Evolutionary conservation across 2,329 filamentous ascomycete species (phyloP), one percentile per base, ranked within the genome.

Genomic region (Penicillium hesseltinei): DNA sequence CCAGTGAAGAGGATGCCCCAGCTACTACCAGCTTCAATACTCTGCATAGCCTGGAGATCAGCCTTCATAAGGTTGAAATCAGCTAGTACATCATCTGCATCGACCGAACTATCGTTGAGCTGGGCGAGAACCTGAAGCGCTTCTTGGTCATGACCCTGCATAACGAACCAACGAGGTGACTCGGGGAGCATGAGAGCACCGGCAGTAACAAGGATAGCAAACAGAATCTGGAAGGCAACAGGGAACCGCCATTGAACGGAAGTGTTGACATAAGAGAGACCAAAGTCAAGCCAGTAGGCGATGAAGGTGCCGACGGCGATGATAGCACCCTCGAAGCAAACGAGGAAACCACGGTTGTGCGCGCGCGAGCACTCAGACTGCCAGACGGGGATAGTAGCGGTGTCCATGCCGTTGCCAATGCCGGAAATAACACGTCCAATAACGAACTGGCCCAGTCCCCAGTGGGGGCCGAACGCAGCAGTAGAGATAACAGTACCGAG

Each of bases 101-200:
- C 84, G 36, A 57, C 43, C 29, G 50, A 40, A 21, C 45, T 60
- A 36, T 80, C 57, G 27, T 76, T 71, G 2, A 82, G 76, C 10
- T 77, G 76, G 3, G 78, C 78, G 40, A 83, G 76, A 13, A 83
- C 79, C 5, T 74, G 69, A 15, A 72, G 71, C 39, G 71, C 82
- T 63, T 77, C 80, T 55, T 73, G 71, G 59, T 82, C 77, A 38
- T 75, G 70, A 17, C 80, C 81, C 50, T 79, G 78, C 51, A 80
- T 70, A 11, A 84, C 76, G 21, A 85, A 73, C 79, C 81, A 84
- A 39, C 81, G 74, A 8, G 82, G 82, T 0, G 80, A 82, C 56
- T 84, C 82, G 9, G 82, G 82, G 1, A 83, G 70, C 17, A 65
- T 35, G 0, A 67, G 5, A 29, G 60, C 66, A 40, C 69, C 69